Conservation (phyloP, 108 stramenopile genomes). For the Cyclotella distinguenda region DNA sequence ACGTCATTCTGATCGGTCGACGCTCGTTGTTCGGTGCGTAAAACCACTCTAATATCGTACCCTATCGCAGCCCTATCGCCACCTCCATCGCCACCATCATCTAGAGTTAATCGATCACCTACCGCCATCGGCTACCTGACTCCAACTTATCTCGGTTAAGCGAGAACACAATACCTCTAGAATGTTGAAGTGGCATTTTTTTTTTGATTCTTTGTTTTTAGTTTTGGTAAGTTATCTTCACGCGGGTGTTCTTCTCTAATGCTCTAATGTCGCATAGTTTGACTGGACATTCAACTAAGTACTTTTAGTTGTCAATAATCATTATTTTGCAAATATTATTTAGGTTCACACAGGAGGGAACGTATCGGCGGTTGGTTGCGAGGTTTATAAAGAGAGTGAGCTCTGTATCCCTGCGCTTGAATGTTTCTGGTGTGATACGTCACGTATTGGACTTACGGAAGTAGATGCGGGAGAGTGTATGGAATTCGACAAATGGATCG, state of each 20-base stretch:
- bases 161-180: too few species aligned
- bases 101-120: too few species aligned
- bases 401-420: conserved; percentile 15
- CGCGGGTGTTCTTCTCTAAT: background rate
- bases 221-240: background rate
- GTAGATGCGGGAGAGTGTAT: conserved; percentile 13
- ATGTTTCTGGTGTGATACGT: conserved; percentile 19
- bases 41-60: too few species aligned
- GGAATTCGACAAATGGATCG: conserved; percentile 28
- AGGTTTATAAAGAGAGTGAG: conserved; percentile 14
- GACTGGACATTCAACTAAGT: background rate
- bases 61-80: too few species aligned
- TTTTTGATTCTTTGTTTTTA: too few species aligned
- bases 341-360: background rate
- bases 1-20: too few species aligned
- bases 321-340: background rate
- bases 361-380: conserved; percentile 2
- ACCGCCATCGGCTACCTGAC: too few species aligned
- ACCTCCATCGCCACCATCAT: too few species aligned
- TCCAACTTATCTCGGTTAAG: too few species aligned
- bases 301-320: too few species aligned
- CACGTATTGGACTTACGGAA: background rate
- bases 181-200: too few species aligned
- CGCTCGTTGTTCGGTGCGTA: too few species aligned
- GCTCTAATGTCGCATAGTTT: background rate